A percentile compares a stretch with the other conserved stretches of the same genome.
These are phyloP conservation scores for Apiospora marii DNA, from an alignment of 2,329 filamentous ascomycete species.

Conservation along the genomic window DNA sequence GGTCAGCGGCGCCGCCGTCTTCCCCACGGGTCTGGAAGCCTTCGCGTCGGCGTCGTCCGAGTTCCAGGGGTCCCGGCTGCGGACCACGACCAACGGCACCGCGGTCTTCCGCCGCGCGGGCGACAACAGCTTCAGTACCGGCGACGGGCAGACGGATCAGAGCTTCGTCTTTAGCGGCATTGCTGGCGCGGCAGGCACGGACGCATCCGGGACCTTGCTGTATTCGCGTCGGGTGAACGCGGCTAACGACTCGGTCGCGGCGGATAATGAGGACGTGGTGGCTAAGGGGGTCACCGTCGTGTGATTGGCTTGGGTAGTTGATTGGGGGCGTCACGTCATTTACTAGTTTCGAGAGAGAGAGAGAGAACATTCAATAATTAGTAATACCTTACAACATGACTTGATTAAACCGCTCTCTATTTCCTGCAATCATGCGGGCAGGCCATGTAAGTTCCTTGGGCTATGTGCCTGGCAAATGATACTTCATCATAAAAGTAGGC, in stretches of 20 bases:
- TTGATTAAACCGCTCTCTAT: too few relatives aligned
- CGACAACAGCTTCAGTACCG: slow-evolving; percentile 55
- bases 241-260: slow-evolving; percentile 38
- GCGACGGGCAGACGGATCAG: slow-evolving; percentile 65
- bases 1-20: slow-evolving; percentile 49
- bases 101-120: slow-evolving; percentile 61
- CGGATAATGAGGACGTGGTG: slow-evolving; percentile 27
- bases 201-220: slow-evolving; percentile 48
- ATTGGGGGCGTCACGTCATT: not conserved
- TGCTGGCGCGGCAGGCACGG: slow-evolving; percentile 31
- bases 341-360: too few relatives aligned
- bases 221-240: slow-evolving; percentile 63
- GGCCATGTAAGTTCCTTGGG: too few relatives aligned
- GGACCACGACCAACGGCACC: slow-evolving; percentile 64
- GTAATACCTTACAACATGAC: too few relatives aligned
- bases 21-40: slow-evolving; percentile 68
- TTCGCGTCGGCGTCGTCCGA: slow-evolving; percentile 47
- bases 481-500: too few relatives aligned
- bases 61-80: slow-evolving; percentile 43
- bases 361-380: too few relatives aligned
- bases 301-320: not conserved
- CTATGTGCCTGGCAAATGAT: too few relatives aligned
- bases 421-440: too few relatives aligned
- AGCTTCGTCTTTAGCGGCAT: slow-evolving; percentile 62
- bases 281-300: not conserved